A percentile compares a stretch with the other conserved stretches of the same genome.
phyloP scores from a whole-genome alignment of 2,329 filamentous ascomycete species.

The Colletotrichum sp. region DNA sequence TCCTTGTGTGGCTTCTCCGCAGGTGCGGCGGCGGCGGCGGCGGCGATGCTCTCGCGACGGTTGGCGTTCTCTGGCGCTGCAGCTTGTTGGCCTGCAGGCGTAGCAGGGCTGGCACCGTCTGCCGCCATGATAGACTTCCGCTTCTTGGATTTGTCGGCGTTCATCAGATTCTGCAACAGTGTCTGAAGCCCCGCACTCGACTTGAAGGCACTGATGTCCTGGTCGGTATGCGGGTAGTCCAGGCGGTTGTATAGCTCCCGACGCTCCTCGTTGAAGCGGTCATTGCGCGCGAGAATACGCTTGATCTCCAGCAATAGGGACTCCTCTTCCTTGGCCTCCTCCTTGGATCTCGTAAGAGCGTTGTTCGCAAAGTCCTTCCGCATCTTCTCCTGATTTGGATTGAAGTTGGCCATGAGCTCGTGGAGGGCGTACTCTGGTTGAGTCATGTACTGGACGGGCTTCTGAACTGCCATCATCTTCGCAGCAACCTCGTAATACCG shows the following conservation, averaged over 20 bases:
- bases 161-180: conserved; percentile 82
- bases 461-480: conserved; percentile 80
- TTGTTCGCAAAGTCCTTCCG: conserved; percentile 87
- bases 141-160: conserved; percentile 88
- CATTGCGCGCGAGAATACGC: conserved; percentile 85
- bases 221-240: conserved; percentile 75
- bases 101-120: conserved; percentile 56
- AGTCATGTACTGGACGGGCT: conserved; percentile 86
- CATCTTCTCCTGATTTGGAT: conserved; percentile 76
- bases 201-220: conserved; percentile 79
- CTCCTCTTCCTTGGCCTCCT: conserved; percentile 93
- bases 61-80: conserved; percentile 34
- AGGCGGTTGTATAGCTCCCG: conserved; percentile 86
- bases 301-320: conserved; percentile 88
- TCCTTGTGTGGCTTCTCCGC: conserved; percentile 40
- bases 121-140: conserved; percentile 72
- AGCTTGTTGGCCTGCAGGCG: conserved; percentile 34
- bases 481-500: conserved; percentile 89
- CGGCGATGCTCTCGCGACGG: conserved; percentile 60
- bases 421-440: conserved; percentile 82
- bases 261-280: conserved; percentile 86
- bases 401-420: conserved; percentile 86
- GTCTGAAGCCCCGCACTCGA: conserved; percentile 80
- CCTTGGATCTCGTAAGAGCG: conserved; percentile 78
- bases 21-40: conserved; percentile 34